Percentiles rank a stretch among this genome's conserved stretches.
phyloP scores from a whole-genome alignment of 2,329 filamentous ascomycete genomes.

The Colletotrichum liaoningense region DNA sequence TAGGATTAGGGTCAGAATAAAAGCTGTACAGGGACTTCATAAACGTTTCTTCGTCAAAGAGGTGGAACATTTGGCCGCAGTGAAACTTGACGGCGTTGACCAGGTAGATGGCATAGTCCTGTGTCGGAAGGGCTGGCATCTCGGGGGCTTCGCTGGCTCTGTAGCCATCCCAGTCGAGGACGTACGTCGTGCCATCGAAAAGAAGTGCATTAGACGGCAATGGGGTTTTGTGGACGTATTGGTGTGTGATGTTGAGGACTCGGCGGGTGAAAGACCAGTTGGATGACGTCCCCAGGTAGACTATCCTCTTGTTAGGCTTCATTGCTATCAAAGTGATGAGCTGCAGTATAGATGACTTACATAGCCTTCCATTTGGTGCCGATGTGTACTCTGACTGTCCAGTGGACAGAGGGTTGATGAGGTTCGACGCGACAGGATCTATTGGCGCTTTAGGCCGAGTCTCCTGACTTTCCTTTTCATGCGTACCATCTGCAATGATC shows the following conservation, averaged over 20 bases:
- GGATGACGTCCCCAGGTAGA: slow-evolving; percentile 65
- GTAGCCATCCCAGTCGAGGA: slow-evolving; percentile 61
- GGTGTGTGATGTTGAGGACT: slow-evolving; percentile 60
- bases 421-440: slow-evolving; percentile 44
- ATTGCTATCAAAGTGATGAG: slow-evolving; percentile 1
- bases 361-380: slow-evolving; percentile 52
- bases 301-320: slow-evolving; percentile 41
- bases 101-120: slow-evolving; percentile 63
- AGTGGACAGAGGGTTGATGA: slow-evolving; percentile 56
- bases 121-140: slow-evolving; percentile 42
- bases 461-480: slow-evolving; percentile 4
- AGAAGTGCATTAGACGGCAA: slow-evolving; percentile 56
- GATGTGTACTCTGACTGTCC: slow-evolving; percentile 55
- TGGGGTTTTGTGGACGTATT: slow-evolving; percentile 55
- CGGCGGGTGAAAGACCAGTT: slow-evolving; percentile 66
- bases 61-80: slow-evolving; percentile 63
- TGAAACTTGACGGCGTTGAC: slow-evolving; percentile 69
- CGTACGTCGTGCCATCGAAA: slow-evolving; percentile 63
- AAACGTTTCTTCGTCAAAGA: slow-evolving; percentile 65
- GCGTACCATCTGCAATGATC: neutral
- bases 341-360: slow-evolving; percentile 44
- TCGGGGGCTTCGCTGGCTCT: slow-evolving; percentile 16
- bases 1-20: slow-evolving; percentile 39
- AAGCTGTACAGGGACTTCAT: slow-evolving; percentile 49
- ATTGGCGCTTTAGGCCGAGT: slow-evolving; percentile 19